A percentile compares a stretch with the other conserved stretches of the same genome.
These are phyloP conservation scores for Colletotrichum liriopes DNA, from an alignment of 2,329 filamentous ascomycete species.

Conservation along the genomic window DNA sequence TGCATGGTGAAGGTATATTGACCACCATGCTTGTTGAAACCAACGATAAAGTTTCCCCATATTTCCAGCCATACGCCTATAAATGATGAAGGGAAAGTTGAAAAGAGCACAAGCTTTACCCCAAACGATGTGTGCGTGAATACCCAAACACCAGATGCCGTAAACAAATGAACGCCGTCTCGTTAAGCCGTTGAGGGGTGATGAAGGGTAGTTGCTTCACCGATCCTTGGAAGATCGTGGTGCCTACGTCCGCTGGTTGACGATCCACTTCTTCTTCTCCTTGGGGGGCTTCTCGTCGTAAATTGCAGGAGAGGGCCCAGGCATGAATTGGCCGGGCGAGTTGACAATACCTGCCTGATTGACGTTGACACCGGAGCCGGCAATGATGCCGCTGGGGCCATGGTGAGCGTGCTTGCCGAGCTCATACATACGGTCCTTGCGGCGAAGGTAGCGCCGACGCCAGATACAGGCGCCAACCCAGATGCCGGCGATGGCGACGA, in stretches of 20 bases:
- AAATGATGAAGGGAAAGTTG: background rate
- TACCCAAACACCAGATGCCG: conserved; percentile 38
- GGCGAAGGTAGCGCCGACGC: conserved; percentile 81
- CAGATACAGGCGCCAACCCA: conserved; percentile 79
- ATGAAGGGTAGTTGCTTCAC: conserved; percentile 11
- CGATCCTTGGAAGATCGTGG: background rate
- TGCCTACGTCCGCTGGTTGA: conserved; percentile 59
- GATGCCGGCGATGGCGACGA: conserved; percentile 77
- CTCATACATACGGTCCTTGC: conserved; percentile 72
- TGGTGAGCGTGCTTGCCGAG: conserved; percentile 59
- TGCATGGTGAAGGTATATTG: background rate
- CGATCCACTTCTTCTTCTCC: conserved; percentile 65
- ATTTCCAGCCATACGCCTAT: conserved; percentile 36
- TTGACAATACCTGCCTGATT: conserved; percentile 46
- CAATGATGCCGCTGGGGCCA: conserved; percentile 52
- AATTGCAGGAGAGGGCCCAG: conserved; percentile 46
- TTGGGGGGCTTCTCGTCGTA: conserved; percentile 57
- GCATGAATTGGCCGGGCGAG: conserved; percentile 53
- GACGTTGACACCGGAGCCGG: conserved; percentile 50
- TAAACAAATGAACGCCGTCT: conserved; percentile 40
- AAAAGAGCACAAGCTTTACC: conserved; percentile 27
- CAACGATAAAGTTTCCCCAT: conserved; percentile 1
- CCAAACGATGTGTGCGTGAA: conserved; percentile 16
- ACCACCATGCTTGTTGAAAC: background rate
- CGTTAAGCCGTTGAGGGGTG: conserved; percentile 35